Evolutionary conservation across 768 basidiomycete genomes (phyloP).

Genomic region (Saitozyma podzolica): DNA sequence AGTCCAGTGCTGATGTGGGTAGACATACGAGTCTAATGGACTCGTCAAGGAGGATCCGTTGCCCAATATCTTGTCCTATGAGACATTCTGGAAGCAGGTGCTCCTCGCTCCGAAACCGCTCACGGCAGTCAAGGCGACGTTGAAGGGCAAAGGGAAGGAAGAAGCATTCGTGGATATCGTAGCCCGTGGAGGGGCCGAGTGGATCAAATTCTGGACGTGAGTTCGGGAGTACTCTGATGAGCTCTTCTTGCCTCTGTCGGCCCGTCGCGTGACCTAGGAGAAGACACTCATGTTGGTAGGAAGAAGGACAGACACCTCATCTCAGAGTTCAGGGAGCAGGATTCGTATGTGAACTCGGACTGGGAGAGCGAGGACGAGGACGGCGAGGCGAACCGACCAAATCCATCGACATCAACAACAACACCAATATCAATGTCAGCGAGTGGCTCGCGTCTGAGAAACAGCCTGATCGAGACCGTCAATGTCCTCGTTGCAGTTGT

Average conservation of each 20-base stretch:
- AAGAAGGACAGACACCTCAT: slow-evolving; percentile 73
- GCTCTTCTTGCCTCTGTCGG: neutral
- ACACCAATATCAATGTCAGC: slow-evolving; percentile 23
- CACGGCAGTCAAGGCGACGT: neutral
- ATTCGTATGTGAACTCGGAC: slow-evolving; percentile 71
- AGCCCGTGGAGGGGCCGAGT: slow-evolving; percentile 68
- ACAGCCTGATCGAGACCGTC: slow-evolving; percentile 70
- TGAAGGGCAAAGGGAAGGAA: slow-evolving; percentile 15
- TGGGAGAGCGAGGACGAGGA: slow-evolving; percentile 29
- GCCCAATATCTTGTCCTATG: slow-evolving; percentile 4
- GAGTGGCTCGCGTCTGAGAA: slow-evolving; percentile 57
- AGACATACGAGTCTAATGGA: neutral
- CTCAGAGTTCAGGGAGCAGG: slow-evolving; percentile 78
- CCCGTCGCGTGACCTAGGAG: neutral
- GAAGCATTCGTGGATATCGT: slow-evolving; percentile 66
- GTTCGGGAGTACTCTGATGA: slow-evolving; percentile 51
- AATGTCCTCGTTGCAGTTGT: slow-evolving; percentile 68
- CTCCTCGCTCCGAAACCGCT: slow-evolving; percentile 3
- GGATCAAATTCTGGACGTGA: slow-evolving; percentile 86
- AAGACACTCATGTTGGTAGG: slow-evolving; percentile 52
- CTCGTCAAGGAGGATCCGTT: slow-evolving; percentile 7
- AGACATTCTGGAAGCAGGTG: slow-evolving; percentile 8
- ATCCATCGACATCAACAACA: slow-evolving; percentile 29
- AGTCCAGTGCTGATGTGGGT: neutral
- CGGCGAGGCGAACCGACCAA: neutral